phyloP scores from a whole-genome alignment of 1,284 basidiomycete genomes.

The Cryptococcus deneoformans region DNA sequence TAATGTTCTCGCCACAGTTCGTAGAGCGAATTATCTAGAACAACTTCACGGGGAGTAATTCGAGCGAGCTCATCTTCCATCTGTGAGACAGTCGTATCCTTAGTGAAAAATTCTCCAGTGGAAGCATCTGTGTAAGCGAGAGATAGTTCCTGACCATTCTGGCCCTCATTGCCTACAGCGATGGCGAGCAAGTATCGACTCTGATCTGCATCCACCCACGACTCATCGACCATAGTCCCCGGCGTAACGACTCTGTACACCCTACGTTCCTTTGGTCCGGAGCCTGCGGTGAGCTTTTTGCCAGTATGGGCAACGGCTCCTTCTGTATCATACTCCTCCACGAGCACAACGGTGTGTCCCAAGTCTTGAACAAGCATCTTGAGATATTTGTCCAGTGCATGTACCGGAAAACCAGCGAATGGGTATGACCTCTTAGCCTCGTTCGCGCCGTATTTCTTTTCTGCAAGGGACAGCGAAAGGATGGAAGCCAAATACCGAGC shows the following conservation, averaged over 20 bases:
- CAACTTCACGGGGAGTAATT: conserved; percentile 76
- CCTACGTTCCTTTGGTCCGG: conserved; percentile 53
- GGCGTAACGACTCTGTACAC: conserved; percentile 86
- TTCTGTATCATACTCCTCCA: conserved; percentile 74
- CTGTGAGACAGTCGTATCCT: conserved; percentile 56
- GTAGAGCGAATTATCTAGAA: conserved; percentile 60
- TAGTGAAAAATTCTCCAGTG: conserved; percentile 88
- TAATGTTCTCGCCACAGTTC: conserved; percentile 18
- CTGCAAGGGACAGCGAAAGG: conserved; percentile 53
- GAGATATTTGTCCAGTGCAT: conserved; percentile 79
- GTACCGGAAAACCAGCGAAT: conserved; percentile 88
- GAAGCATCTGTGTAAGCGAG: conserved; percentile 95
- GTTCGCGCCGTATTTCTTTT: conserved; percentile 48
- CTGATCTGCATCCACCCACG: conserved; percentile 76
- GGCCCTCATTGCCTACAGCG: conserved; percentile 26
- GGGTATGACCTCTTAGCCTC: conserved; percentile 48
- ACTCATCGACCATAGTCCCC: conserved; percentile 86
- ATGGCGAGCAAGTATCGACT: conserved; percentile 86
- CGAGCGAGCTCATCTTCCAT: conserved; percentile 81
- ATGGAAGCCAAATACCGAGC: conserved; percentile 71
- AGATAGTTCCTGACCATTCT: conserved; percentile 46
- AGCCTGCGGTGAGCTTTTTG: conserved; percentile 56
- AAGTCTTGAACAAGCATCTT: conserved; percentile 79
- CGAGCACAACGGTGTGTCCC: conserved; percentile 80
- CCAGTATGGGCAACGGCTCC: conserved; percentile 40